Evolutionary conservation across 768 basidiomycete genomes (phyloP).

Genomic region (Lactarius vividus): DNA sequence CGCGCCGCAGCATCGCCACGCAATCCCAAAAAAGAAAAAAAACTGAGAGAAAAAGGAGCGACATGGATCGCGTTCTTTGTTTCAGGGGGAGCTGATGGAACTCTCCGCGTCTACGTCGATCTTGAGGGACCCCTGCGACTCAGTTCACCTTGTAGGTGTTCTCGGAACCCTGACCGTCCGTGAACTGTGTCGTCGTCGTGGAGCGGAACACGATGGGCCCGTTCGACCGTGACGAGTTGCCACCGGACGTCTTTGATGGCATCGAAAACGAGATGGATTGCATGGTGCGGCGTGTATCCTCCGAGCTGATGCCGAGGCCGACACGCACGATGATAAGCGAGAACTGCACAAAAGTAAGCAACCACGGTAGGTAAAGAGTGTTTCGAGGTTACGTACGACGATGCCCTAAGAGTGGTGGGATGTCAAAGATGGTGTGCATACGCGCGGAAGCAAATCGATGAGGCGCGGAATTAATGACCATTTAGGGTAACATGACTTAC

Average conservation of each 20-base stretch:
- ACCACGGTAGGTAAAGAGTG: not conserved
- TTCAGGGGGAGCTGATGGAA: slow-evolving; percentile 4
- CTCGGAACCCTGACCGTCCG: not conserved
- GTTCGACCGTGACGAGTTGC: not conserved
- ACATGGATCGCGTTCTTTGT: not conserved
- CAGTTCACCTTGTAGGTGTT: slow-evolving; percentile 13
- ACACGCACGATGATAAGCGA: slow-evolving; percentile 28
- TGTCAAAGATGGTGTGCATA: not conserved
- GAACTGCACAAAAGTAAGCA: slow-evolving; percentile 15
- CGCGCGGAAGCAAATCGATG: not conserved
- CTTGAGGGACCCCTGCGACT: slow-evolving; percentile 9
- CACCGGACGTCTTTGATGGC: slow-evolving; percentile 19
- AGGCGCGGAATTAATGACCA: not conserved
- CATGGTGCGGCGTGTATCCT: slow-evolving; percentile 7
- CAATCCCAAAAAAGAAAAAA: not conserved
- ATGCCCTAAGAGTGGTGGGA: slow-evolving; percentile 16
- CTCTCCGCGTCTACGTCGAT: slow-evolving; percentile 12
- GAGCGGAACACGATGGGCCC: slow-evolving; percentile 20
- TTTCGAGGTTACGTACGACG: slow-evolving; percentile 24
- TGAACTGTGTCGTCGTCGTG: slow-evolving; percentile 23
- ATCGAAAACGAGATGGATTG: slow-evolving; percentile 23
- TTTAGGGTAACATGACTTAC: slow-evolving; percentile 15
- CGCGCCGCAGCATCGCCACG: slow-evolving; percentile 3
- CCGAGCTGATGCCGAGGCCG: slow-evolving; percentile 22
- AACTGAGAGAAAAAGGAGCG: not conserved